phyloP scores from a whole-genome alignment of 2,329 filamentous ascomycete genomes.

The Colletotrichum destructivum region DNA sequence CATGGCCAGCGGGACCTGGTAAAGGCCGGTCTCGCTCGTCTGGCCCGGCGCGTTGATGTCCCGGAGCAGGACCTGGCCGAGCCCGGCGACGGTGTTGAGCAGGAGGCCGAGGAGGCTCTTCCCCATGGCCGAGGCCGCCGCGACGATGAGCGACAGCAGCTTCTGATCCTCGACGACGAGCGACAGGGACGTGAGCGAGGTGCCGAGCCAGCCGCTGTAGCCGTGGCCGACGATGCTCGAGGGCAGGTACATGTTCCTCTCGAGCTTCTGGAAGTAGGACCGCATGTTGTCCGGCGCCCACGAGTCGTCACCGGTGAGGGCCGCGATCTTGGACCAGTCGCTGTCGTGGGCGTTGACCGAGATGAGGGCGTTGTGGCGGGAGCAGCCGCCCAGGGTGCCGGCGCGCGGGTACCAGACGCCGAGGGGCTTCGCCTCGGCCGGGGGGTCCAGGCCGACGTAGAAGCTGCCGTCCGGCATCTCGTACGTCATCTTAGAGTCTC shows the following conservation, averaged over 20 bases:
- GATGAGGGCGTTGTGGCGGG: constrained; percentile 74
- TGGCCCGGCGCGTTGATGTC: constrained; percentile 46
- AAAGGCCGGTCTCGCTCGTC: constrained; percentile 21
- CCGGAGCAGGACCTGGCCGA: constrained; percentile 47
- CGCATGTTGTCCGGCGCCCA: constrained; percentile 74
- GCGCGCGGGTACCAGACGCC: constrained; percentile 59
- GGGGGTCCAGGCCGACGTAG: constrained; percentile 47
- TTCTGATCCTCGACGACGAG: constrained; percentile 35
- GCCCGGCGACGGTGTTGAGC: constrained; percentile 45
- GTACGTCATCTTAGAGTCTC: constrained; percentile 65
- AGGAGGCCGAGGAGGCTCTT: constrained; percentile 43
- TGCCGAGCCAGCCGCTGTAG: constrained; percentile 65
- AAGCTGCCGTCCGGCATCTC: constrained; percentile 52
- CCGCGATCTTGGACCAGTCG: constrained; percentile 72
- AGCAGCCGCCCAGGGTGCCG: constrained; percentile 64
- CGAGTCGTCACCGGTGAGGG: constrained; percentile 71
- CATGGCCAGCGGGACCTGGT: constrained; percentile 28
- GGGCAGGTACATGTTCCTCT: constrained; percentile 68
- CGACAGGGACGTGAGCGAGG: constrained; percentile 28
- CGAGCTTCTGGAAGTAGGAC: constrained; percentile 69
- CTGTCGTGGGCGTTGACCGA: constrained; percentile 70
- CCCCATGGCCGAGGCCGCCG: constrained; percentile 48
- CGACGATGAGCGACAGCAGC: constrained; percentile 45
- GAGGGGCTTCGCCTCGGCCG: constrained; percentile 44
- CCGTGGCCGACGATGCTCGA: constrained; percentile 60